Evolutionary conservation across 306 rosid species (phyloP).

Genomic region (Urtica urens): DNA sequence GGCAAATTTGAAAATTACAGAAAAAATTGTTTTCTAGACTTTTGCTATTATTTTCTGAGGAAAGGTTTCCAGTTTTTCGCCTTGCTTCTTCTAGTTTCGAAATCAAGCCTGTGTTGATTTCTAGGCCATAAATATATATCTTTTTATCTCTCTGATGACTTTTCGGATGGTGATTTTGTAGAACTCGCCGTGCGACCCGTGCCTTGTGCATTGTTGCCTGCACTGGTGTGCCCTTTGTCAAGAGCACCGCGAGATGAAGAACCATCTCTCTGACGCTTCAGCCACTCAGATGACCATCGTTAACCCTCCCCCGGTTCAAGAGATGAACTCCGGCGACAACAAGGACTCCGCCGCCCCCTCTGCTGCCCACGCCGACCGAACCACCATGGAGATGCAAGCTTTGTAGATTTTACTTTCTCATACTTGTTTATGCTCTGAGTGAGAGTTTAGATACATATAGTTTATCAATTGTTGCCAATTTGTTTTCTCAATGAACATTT

Average conservation of each 20-base stretch:
- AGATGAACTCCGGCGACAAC: conserved; percentile 28
- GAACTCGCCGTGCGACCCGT: conserved; percentile 53
- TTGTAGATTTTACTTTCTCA: conserved; percentile 15
- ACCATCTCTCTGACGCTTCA: conserved; percentile 27
- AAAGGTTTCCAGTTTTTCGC: no score
- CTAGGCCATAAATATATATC: no score
- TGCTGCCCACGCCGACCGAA: conserved; percentile 10
- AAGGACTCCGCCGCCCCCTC: conserved; percentile 16
- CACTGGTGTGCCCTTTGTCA: conserved; percentile 53
- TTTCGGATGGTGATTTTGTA: conserved; percentile 14
- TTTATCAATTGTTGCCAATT: no score
- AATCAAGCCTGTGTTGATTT: no score
- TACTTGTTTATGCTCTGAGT: no score
- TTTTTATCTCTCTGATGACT: no score
- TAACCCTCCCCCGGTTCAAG: conserved; percentile 37
- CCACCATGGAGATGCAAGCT: conserved; percentile 25
- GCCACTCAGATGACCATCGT: conserved; percentile 20
- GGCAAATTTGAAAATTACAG: no score
- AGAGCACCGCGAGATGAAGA: conserved; percentile 46
- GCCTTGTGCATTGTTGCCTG: conserved; percentile 49
- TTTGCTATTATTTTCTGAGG: no score
- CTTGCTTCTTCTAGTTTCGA: neutral
- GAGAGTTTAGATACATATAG: no score
- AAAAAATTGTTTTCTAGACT: no score
- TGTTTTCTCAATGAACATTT: no score